These are phyloP conservation scores for Leccinum uliginosum DNA, from an alignment of 768 basidiomycete species.

Conservation along the genomic window DNA sequence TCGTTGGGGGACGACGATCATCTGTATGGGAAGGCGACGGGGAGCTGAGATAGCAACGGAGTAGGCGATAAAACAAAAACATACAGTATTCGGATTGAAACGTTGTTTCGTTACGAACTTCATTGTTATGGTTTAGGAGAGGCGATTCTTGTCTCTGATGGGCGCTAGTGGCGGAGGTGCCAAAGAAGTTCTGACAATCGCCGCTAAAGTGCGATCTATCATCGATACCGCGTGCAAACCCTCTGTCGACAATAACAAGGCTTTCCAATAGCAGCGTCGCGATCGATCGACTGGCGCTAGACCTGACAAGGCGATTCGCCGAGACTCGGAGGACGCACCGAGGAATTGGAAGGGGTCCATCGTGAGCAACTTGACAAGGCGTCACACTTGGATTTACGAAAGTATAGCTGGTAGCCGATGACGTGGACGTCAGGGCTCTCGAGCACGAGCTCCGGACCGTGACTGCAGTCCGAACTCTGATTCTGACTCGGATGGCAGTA, in stretches of 20 bases:
- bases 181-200: not conserved
- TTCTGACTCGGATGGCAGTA: not conserved
- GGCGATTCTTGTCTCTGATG: not conserved
- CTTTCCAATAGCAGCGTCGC: not conserved
- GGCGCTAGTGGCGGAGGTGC: not conserved
- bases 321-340: not conserved
- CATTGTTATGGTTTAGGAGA: not conserved
- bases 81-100: not conserved
- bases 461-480: not conserved
- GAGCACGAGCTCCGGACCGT: not conserved
- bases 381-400: no score
- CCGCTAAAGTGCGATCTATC: not conserved
- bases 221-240: not conserved
- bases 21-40: not conserved
- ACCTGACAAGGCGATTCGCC: not conserved
- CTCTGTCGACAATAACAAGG: not conserved
- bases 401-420: no score
- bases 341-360: not conserved
- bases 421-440: not conserved
- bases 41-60: constrained; percentile 2
- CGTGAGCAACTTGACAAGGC: not conserved
- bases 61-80: constrained; percentile 10
- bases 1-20: not conserved
- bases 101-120: not conserved
- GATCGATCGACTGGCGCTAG: no score